Percentiles rank a stretch among this genome's conserved stretches.
Conservation (phyloP, 768 basidiomycete genomes). For the Russula emetica region DNA sequence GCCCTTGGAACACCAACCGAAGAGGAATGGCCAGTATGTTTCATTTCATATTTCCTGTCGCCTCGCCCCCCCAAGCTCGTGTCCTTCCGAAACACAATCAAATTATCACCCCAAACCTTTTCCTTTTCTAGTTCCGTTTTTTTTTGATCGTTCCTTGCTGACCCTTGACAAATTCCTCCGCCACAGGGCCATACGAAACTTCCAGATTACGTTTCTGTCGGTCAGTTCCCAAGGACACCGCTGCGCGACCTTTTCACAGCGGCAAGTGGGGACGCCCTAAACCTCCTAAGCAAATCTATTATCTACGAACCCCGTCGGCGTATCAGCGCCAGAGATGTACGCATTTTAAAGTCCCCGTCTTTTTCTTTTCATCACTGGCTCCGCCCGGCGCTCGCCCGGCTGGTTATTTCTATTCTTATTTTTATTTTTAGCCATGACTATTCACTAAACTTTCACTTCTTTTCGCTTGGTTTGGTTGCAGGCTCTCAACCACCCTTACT, state of each 20-base stretch:
- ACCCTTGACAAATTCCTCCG: not conserved
- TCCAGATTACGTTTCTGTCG: conserved; percentile 84
- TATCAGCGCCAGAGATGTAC: conserved; percentile 72
- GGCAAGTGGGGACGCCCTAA: conserved; percentile 79
- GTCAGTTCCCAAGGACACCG: conserved; percentile 78
- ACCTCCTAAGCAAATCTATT: conserved; percentile 74
- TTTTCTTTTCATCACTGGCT: too few species aligned
- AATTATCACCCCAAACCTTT: not conserved
- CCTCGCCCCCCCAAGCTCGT: not conserved
- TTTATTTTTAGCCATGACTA: not conserved
- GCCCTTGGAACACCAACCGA: conserved; percentile 96
- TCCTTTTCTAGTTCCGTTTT: too few species aligned
- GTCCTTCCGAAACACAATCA: not conserved
- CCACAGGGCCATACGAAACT: conserved; percentile 81
- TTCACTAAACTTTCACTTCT: not conserved
- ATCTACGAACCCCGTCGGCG: conserved; percentile 83
- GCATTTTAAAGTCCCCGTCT: conserved; percentile 29
- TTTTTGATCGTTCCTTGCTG: not conserved
- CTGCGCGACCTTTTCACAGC: conserved; percentile 88
- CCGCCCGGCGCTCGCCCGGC: too few species aligned
- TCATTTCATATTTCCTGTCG: not conserved
- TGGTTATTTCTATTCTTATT: not conserved
- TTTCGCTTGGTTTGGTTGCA: conserved; percentile 35
- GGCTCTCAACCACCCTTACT: conserved; percentile 87
- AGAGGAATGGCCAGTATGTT: conserved; percentile 90